Evolutionary conservation across 345 rosid species (phyloP), one percentile per base, ranked within the genome.

Genomic region (Viola odorata): DNA sequence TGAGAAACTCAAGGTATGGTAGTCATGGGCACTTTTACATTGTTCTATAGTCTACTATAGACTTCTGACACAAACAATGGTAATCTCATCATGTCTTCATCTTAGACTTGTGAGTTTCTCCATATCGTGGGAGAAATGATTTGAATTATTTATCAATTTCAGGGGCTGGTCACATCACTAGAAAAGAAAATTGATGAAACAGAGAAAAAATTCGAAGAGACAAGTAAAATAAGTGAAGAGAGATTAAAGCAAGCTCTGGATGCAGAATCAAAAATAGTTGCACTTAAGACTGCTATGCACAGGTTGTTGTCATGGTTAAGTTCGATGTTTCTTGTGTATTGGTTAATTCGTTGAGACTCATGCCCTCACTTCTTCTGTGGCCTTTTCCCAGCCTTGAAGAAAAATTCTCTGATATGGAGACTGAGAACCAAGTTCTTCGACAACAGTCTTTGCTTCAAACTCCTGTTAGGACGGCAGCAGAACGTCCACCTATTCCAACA

Each of bases 181-280:
- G 99, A 90, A 79, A 73, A 66, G 74, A 86, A 88, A 80, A 81
- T 94, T 65, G 97, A 86, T 69, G 99, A 84, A 72, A 88, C 96
- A 3, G 96, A 91, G 77, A 88, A 83, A 57, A 86, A 79, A 71
- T 88, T 84, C 68, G 89, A 81, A 63, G 96, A 85, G 79, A 88
- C 96, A 0, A 81, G 62, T 73, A 90, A 50, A 70, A 69, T 85
- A 45, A 90, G 99, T 60, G 91, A 90, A 70, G 96, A 94, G 77
- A 86, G 99, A 73, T 68, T 90, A 75, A 91, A 85, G 78, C 99
- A 90, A 84, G 91, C 96, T 55, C 51, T 81, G 80, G 96, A 86
- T 9, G 96, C 97, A n/a, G 97, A 90, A 67, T 82, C 96, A 41
- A 94, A 85, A 78, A 74, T 91, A 61, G 84, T 73, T 57, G 84